Evolutionary conservation across 495 filamentous ascomycete species (phyloP).

Genomic region (Xylaria telfairii): DNA sequence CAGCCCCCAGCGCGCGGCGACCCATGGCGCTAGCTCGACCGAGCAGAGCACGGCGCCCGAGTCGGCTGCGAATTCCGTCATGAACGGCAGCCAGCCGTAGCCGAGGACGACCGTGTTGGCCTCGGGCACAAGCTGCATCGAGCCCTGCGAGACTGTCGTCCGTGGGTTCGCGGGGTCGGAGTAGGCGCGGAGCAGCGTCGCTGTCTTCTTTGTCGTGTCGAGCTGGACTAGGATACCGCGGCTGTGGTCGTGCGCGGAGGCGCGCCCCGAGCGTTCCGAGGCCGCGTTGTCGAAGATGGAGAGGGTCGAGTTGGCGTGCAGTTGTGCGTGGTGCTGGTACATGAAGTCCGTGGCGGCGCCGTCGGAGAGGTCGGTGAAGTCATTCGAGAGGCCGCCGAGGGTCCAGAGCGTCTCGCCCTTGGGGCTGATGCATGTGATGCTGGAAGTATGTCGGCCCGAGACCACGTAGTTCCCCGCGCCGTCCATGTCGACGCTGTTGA

Average conservation of each 20-base stretch:
- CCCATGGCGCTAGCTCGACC: constrained; percentile 30
- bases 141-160: constrained; percentile 47
- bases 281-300: constrained; percentile 48
- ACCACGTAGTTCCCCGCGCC: constrained; percentile 44
- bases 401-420: constrained; percentile 48
- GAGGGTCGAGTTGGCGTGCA: constrained; percentile 43
- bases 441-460: constrained; percentile 48
- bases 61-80: constrained; percentile 53
- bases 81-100: constrained; percentile 55
- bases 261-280: constrained; percentile 11
- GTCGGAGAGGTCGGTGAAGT: constrained; percentile 53
- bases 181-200: constrained; percentile 25
- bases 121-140: constrained; percentile 52
- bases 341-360: constrained; percentile 54
- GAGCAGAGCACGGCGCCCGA: constrained; percentile 30
- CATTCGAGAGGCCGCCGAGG: constrained; percentile 48
- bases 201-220: constrained; percentile 49
- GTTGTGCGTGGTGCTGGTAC: constrained; percentile 62
- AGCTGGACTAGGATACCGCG: constrained; percentile 55
- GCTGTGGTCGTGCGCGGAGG: constrained; percentile 12
- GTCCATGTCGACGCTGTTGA: constrained; percentile 45
- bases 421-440: constrained; percentile 42
- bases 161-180: constrained; percentile 23
- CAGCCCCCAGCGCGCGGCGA: constrained; percentile 25
- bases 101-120: constrained; percentile 52